phyloP scores from a whole-genome alignment of 2,329 filamentous ascomycete species.

The Penicillium sp. region DNA sequence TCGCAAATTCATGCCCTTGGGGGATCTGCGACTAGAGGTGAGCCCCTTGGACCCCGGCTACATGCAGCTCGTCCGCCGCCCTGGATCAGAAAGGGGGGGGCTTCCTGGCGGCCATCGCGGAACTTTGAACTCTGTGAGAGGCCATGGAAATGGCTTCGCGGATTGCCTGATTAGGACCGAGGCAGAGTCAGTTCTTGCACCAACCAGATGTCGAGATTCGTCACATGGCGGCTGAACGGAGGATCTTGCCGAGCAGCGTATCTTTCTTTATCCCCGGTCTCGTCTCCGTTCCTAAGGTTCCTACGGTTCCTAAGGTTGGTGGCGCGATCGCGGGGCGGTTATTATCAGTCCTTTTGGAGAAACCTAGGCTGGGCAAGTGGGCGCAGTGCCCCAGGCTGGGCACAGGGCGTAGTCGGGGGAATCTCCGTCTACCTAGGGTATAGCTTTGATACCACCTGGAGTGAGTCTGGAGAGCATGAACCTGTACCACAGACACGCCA shows the following conservation, averaged over 20 bases:
- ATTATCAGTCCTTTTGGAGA: slow-evolving; percentile 5
- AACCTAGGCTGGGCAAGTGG: background rate
- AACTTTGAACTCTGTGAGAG: background rate
- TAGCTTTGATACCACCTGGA: too few relatives aligned
- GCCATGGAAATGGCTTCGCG: background rate
- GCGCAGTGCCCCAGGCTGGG: too few relatives aligned
- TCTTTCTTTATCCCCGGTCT: slow-evolving; percentile 22
- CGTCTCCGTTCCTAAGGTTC: background rate
- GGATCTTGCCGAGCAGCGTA: slow-evolving; percentile 19
- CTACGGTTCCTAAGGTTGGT: too few relatives aligned
- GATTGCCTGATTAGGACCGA: background rate
- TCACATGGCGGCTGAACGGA: slow-evolving; percentile 13
- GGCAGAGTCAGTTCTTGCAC: slow-evolving; percentile 1
- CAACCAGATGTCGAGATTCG: slow-evolving; percentile 13
- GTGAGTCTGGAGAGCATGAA: slow-evolving; percentile 11
- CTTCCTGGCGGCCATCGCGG: background rate
- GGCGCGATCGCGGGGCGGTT: slow-evolving; percentile 15
- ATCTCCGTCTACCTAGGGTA: background rate
- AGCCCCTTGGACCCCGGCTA: slow-evolving; percentile 14
- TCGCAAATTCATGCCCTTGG: slow-evolving; percentile 11
- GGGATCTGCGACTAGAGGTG: slow-evolving; percentile 27
- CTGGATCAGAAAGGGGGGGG: slow-evolving; percentile 4
- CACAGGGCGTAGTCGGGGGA: too few relatives aligned
- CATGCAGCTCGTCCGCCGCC: slow-evolving; percentile 19
- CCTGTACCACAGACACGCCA: slow-evolving; percentile 11